Percentiles rank a stretch among this genome's conserved stretches.
Conservation (phyloP, 768 basidiomycete genomes). For the Pholiota molesta region DNA sequence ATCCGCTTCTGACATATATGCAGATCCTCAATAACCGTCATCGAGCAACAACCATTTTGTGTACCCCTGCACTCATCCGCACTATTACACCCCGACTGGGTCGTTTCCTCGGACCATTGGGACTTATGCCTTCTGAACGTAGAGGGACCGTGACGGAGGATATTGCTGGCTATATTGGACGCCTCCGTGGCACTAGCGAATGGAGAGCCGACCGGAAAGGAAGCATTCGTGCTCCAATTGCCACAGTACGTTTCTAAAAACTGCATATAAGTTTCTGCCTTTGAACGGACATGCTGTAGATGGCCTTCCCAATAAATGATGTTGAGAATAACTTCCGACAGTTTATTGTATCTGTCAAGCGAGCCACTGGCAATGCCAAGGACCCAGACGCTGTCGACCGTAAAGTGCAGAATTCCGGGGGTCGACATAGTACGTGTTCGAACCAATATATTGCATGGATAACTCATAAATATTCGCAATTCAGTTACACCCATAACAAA, state of each 20-base stretch:
- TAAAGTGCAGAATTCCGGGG: constrained; percentile 37
- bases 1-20: constrained; percentile 7
- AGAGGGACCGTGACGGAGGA: constrained; percentile 95
- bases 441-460: constrained; percentile 19
- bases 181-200: constrained; percentile 80
- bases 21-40: constrained; percentile 78
- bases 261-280: not conserved
- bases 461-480: constrained; percentile 9
- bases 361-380: constrained; percentile 70
- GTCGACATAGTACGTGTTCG: constrained; percentile 49
- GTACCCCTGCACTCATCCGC: constrained; percentile 77
- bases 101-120: constrained; percentile 82
- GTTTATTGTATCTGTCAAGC: constrained; percentile 75
- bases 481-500: constrained; percentile 77
- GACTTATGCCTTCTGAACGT: constrained; percentile 94
- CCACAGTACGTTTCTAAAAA: constrained; percentile 50
- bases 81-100: constrained; percentile 79
- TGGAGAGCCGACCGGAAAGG: constrained; percentile 93
- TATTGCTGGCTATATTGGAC: constrained; percentile 77
- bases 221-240: constrained; percentile 81
- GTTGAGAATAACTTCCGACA: constrained; percentile 78
- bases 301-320: constrained; percentile 75
- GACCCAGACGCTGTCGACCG: constrained; percentile 48
- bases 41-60: constrained; percentile 82
- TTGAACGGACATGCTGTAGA: constrained; percentile 39